Conservation (phyloP, 805 yeast species). For the Hanseniaspora opuntiae region DNA sequence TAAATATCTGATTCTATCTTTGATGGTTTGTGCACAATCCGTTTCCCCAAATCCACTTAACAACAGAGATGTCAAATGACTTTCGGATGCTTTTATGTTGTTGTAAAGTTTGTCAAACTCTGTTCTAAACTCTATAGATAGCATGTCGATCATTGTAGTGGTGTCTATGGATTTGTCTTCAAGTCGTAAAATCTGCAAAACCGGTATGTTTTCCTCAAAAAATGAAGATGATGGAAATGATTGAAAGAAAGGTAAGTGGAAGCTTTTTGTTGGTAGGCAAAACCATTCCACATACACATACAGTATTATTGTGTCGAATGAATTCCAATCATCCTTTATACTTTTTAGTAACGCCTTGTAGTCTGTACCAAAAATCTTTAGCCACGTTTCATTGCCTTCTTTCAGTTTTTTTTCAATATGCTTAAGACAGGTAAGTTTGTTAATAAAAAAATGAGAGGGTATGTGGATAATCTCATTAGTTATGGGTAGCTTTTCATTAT, state of each 20-base stretch:
- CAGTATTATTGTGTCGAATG: conserved; percentile 2
- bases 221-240: conserved; percentile 1
- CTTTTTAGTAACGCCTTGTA: not conserved
- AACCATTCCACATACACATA: conserved; percentile 10
- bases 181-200: not conserved
- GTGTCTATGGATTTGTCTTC: not conserved
- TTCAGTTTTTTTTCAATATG: not conserved
- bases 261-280: not conserved
- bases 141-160: not conserved
- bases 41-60: not conserved
- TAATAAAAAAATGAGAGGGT: conserved; percentile 5
- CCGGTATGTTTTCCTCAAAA: conserved; percentile 4
- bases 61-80: not conserved
- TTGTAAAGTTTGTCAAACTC: conserved; percentile 3
- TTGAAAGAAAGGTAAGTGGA: conserved; percentile 4
- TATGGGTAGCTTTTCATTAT: not conserved
- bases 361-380: not conserved
- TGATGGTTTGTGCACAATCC: conserved; percentile 13
- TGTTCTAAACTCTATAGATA: not conserved
- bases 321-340: not conserved
- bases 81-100: not conserved
- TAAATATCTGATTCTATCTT: conserved; percentile 34
- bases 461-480: conserved; percentile 1
- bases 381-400: not conserved
- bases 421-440: conserved; percentile 6